Evolutionary conservation across 1,139 yeast species (phyloP).

Genomic region (Yamadazyma siamensis): DNA sequence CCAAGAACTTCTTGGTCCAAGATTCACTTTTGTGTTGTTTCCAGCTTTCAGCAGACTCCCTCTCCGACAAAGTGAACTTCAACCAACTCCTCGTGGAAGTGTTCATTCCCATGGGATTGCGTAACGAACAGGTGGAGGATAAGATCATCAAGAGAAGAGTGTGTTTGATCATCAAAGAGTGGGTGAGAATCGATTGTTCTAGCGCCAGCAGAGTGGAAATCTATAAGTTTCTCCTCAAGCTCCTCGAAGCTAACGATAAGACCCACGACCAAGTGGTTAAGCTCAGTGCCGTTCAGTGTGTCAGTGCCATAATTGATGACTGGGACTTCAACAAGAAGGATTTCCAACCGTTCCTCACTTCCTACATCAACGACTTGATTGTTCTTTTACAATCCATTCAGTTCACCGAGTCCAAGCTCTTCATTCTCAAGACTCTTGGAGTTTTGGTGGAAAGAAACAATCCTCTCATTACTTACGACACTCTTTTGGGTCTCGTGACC

Average conservation of each 20-base stretch:
- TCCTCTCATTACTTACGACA: conserved; percentile 52
- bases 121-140: conserved; percentile 41
- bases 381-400: conserved; percentile 45
- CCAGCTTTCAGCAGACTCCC: conserved; percentile 68
- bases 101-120: conserved; percentile 65
- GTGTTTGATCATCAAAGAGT: conserved; percentile 72
- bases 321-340: conserved; percentile 75
- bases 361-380: conserved; percentile 48
- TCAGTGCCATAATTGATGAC: conserved; percentile 70
- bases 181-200: conserved; percentile 70
- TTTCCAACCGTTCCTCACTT: conserved; percentile 63
- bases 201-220: conserved; percentile 55
- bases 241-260: conserved; percentile 39
- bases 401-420: conserved; percentile 72
- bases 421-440: conserved; percentile 63
- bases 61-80: conserved; percentile 63
- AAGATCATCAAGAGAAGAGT: conserved; percentile 75
- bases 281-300: conserved; percentile 70
- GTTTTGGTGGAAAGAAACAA: conserved; percentile 62
- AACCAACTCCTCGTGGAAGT: conserved; percentile 55
- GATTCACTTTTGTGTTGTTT: conserved; percentile 83
- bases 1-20: conserved; percentile 56
- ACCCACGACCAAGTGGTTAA: conserved; percentile 66
- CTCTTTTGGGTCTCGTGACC: conserved; percentile 51
- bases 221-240: conserved; percentile 50